Percentiles rank a stretch among this genome's conserved stretches.
Conservation (phyloP, 495 filamentous ascomycete genomes). For the Daldinia vernicosa region DNA sequence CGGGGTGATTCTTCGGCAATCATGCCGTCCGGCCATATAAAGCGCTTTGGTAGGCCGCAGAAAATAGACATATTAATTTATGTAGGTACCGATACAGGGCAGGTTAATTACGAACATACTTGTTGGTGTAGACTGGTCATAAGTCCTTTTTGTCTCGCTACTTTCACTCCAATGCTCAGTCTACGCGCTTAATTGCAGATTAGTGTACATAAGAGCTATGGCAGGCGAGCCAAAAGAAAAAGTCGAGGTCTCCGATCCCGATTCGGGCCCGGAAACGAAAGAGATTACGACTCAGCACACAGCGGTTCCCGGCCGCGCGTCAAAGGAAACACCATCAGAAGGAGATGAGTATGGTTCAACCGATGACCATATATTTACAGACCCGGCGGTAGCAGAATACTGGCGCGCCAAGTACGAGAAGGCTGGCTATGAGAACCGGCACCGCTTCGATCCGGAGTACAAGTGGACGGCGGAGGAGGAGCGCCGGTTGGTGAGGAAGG, state of each 20-base stretch:
- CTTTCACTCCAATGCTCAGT: not conserved
- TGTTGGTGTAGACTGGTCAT: not conserved
- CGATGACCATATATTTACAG: slow-evolving; percentile 52
- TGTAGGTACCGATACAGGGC: not conserved
- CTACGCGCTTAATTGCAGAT: not conserved
- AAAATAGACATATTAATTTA: not conserved
- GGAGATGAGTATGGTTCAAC: slow-evolving; percentile 48
- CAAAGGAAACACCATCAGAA: slow-evolving; percentile 10
- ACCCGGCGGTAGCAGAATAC: slow-evolving; percentile 57
- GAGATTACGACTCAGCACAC: slow-evolving; percentile 11
- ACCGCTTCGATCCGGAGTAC: slow-evolving; percentile 63
- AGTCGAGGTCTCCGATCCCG: slow-evolving; percentile 18
- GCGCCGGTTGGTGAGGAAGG: slow-evolving; percentile 57
- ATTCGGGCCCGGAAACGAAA: slow-evolving; percentile 16
- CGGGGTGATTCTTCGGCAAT: slow-evolving; percentile 3
- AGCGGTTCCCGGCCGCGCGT: not conserved
- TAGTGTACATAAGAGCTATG: slow-evolving; percentile 6
- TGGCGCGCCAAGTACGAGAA: slow-evolving; percentile 60
- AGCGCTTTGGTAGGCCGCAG: not conserved
- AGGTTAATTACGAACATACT: not conserved
- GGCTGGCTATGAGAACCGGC: slow-evolving; percentile 62
- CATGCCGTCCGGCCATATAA: not conserved
- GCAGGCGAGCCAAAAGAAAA: slow-evolving; percentile 1
- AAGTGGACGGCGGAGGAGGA: slow-evolving; percentile 61
- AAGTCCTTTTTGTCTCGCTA: not conserved